Evolutionary conservation across 1,139 yeast genomes (phyloP), one percentile per base, ranked within the genome.

Genomic region (Casaregolazyma lundiana): DNA sequence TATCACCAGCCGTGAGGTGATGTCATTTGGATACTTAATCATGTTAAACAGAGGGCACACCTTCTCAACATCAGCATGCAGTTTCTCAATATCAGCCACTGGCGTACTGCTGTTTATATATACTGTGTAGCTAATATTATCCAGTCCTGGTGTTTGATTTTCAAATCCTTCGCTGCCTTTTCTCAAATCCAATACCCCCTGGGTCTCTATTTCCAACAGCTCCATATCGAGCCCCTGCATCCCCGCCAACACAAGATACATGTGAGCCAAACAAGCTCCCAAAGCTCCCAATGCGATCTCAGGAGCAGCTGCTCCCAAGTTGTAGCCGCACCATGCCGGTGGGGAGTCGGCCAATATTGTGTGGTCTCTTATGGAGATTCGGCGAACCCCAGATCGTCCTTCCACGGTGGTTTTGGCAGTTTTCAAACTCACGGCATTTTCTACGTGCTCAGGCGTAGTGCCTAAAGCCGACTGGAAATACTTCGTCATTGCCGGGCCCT

Each of bases 191-290:
- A 47, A 21, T 3, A n/a, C 15, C 11, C 45, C 50, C 13, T 29
- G 20, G 17, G 45, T 41, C 40, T 47, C 50, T 13, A 47, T 38
- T 16, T 41, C 47, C 35, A 47, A 22, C 15, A 34, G 21, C 11
- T 40, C 38, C 43, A 47, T 30, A 7, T 37, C 38, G 20, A 47
- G 32, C 21, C 21, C 20, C 35, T 44, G 26, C 38, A 47, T 47
- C 6, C 50, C 50, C n/a, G 50, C 50, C 35, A 44, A 16, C 8
- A 41, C 50, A n/a, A 47, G 32, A 24, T 47, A 47, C 50, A 47
- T 47, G 37, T 47, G 50, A 24, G 50, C 42, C 7, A 47, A 9
- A 24, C 50, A 47, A 11, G 50, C 50, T 11, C 50, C 50, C 8
- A 47, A 38, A 2, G 50, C 45, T 18, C 50, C 45, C 30, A 47